Conservation (phyloP, 1,284 basidiomycete genomes). For the Ganoderma lingzhi region DNA sequence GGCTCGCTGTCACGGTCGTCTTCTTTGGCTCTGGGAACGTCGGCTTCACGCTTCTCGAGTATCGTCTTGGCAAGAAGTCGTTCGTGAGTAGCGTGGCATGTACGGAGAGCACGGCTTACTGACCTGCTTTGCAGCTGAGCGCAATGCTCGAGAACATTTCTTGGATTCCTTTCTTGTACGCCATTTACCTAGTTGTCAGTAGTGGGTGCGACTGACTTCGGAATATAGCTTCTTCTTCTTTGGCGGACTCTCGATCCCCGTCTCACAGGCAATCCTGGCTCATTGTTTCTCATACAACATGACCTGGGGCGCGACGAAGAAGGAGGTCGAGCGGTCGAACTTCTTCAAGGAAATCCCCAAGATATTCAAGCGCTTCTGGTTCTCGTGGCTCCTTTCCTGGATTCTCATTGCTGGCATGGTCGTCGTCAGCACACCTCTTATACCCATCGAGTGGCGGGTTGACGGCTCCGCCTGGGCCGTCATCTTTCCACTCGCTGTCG, state of each 20-base stretch:
- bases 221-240: slow-evolving; percentile 61
- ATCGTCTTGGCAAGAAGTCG: slow-evolving; percentile 52
- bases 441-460: slow-evolving; percentile 55
- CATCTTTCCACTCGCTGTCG: slow-evolving; percentile 52
- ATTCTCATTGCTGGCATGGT: slow-evolving; percentile 51
- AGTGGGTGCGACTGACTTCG: slow-evolving; percentile 17
- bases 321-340: slow-evolving; percentile 61
- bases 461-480: slow-evolving; percentile 50
- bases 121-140: slow-evolving; percentile 34
- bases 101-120: background rate
- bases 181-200: slow-evolving; percentile 17
- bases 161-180: slow-evolving; percentile 58
- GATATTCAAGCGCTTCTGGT: slow-evolving; percentile 59
- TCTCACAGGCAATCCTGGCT: slow-evolving; percentile 56
- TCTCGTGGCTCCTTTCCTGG: slow-evolving; percentile 50
- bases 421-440: slow-evolving; percentile 48
- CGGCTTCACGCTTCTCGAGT: slow-evolving; percentile 56
- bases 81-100: slow-evolving; percentile 32
- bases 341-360: slow-evolving; percentile 68
- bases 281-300: slow-evolving; percentile 67
- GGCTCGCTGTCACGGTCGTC: slow-evolving; percentile 59
- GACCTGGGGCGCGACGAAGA: slow-evolving; percentile 56
- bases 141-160: slow-evolving; percentile 52
- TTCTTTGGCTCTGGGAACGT: slow-evolving; percentile 59
- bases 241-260: slow-evolving; percentile 56